Evolutionary conservation across 176 grass and related monocot species (phyloP), one percentile per base, ranked within the genome.

Genomic region (Eleusine indica): DNA sequence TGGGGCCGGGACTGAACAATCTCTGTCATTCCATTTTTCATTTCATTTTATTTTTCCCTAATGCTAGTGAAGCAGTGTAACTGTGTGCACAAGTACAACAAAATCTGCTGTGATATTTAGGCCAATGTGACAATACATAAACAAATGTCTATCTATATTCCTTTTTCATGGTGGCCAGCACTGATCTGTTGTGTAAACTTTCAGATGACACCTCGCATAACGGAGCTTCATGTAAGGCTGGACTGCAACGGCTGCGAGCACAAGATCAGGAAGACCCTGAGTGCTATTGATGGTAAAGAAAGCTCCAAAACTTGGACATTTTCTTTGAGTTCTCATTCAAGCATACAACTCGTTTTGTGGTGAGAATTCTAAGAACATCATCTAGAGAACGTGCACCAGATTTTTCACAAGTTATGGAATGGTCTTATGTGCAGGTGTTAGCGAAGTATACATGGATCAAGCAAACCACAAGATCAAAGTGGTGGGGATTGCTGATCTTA

Each of bases 401-500:
- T 66, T 67, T 77, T 25, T 48, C 62, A 14, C 68, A 52, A 69
- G n/a, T 30, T 74, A 15, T 62, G 53, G 57, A 72, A 76, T 49
- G 35, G 14, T 14, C 66, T 66, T 35, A 35, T 80, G 38, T 75
- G 66, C 86, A 97, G 92, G 95, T 68, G 78, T 98, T 1, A 91
- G 88, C 3, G 91, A 94, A 29, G 69, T 93, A 15, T 85, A 85
- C 28, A 78, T 91, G 32, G 96, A 98, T 80, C 77, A 88, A 28
- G 84, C 93, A 2, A 84, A 60, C 68, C 89, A 98, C 56, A 98
- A 95, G 87, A 63, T 98, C 63, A 94, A 85, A 6, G 91, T 98
- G 52, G 87, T 95, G 22, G 92, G 96, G 40, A 87, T 86, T 21
- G 89, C 83, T 7, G 88, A 98, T 57, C 91, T 92, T 29, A 82